Conservation (phyloP, 257 asterid species). For the Solanum tacnaense region DNA sequence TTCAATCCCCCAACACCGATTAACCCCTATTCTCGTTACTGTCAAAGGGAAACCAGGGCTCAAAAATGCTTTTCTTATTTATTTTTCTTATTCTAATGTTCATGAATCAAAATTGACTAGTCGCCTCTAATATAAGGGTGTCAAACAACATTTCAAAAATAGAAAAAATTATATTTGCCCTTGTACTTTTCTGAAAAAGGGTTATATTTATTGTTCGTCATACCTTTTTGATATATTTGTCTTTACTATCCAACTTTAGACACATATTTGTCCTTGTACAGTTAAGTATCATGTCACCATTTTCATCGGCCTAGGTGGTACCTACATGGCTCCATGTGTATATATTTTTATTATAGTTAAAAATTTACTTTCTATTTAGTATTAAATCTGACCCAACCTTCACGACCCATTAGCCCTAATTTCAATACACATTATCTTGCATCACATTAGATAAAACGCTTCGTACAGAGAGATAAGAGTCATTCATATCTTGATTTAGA, state of each 20-base stretch:
- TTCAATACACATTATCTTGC: neutral
- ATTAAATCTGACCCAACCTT: neutral
- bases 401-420: neutral
- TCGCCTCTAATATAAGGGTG: neutral
- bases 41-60: neutral
- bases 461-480: neutral
- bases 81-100: neutral
- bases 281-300: too few species aligned
- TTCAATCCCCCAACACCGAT: neutral
- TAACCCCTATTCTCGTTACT: neutral
- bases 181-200: too few species aligned
- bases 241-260: too few species aligned
- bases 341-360: too few species aligned
- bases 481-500: neutral
- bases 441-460: neutral
- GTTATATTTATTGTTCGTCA: too few species aligned
- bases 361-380: neutral
- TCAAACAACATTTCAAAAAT: neutral
- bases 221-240: too few species aligned
- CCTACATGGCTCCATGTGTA: neutral
- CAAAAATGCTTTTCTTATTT: neutral
- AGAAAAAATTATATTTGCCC: too few species aligned
- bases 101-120: neutral
- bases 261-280: too few species aligned
- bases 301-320: too few species aligned